These are phyloP conservation scores for Aspergillus nomiae DNA, from an alignment of 2,329 filamentous ascomycete species.

Conservation along the genomic window DNA sequence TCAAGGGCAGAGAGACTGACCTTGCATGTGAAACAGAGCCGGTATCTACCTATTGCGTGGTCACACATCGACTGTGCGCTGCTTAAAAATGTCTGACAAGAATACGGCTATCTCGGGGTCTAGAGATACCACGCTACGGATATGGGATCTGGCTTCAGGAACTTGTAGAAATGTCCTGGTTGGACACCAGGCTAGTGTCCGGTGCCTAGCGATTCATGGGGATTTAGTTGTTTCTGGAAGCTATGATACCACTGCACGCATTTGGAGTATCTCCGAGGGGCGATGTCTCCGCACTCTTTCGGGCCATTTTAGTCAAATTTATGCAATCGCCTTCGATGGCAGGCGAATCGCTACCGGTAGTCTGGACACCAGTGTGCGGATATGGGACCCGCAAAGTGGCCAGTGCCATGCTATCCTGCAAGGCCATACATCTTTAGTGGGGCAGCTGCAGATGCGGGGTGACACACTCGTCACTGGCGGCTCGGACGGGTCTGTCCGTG, in stretches of 20 bases:
- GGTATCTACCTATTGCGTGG: conserved; percentile 83
- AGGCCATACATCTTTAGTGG: conserved; percentile 94
- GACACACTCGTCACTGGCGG: conserved; percentile 95
- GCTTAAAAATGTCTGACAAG: conserved; percentile 94
- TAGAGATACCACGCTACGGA: conserved; percentile 86
- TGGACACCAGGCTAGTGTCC: conserved; percentile 91
- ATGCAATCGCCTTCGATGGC: conserved; percentile 96
- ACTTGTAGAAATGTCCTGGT: conserved; percentile 89
- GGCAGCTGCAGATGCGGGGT: conserved; percentile 92
- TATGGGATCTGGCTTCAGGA: conserved; percentile 91
- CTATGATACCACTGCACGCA: conserved; percentile 94
- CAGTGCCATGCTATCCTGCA: conserved; percentile 90
- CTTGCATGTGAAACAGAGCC: conserved; percentile 51
- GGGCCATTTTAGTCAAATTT: conserved; percentile 98
- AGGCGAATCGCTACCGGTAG: conserved; percentile 91
- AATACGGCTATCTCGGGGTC: conserved; percentile 96
- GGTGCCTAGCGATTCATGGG: conserved; percentile 92
- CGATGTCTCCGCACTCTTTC: conserved; percentile 86
- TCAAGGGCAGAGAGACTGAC: background rate
- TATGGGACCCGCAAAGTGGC: conserved; percentile 90
- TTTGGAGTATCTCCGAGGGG: conserved; percentile 97
- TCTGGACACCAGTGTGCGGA: conserved; percentile 91
- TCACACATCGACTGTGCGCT: conserved; percentile 94
- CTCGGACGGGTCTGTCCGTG: conserved; percentile 91
- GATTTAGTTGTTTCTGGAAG: conserved; percentile 97